Conservation (phyloP, 2,329 filamentous ascomycete species). For the Aphanoascus verrucosus region DNA sequence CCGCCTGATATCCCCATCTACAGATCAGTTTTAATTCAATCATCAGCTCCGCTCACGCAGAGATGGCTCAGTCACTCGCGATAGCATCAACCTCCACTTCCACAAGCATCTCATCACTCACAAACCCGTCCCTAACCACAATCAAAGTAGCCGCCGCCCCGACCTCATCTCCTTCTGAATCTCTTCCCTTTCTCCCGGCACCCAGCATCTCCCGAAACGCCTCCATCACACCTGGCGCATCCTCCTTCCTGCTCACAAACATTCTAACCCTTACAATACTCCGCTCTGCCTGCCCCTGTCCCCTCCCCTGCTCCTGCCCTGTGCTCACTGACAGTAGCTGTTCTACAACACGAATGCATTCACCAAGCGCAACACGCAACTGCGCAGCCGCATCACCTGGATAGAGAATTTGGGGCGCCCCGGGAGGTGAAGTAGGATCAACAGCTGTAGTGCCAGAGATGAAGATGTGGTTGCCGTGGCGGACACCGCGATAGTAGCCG, state of each 20-base stretch:
- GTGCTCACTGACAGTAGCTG: conserved; percentile 14
- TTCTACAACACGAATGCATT: conserved; percentile 26
- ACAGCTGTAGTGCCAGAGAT: conserved; percentile 33
- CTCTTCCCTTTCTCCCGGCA: conserved; percentile 17
- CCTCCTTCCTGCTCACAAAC: conserved; percentile 20
- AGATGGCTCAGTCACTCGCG: conserved; percentile 2
- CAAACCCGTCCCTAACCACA: conserved; percentile 29
- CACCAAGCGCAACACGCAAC: conserved; percentile 22
- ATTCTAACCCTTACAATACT: conserved; percentile 29
- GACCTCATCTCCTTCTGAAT: conserved; percentile 18
- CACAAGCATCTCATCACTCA: conserved; percentile 19
- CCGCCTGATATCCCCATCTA: too few relatives aligned
- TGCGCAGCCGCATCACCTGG: conserved; percentile 27
- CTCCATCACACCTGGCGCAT: conserved; percentile 13
- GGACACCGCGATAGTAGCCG: conserved; percentile 33
- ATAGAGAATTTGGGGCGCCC: conserved; percentile 23
- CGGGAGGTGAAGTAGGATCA: conserved; percentile 24
- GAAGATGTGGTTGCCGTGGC: conserved; percentile 27
- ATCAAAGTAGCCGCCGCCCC: conserved; percentile 31
- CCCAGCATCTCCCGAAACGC: conserved; percentile 15
- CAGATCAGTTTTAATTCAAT: too few relatives aligned
- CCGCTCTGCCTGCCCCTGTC: conserved; percentile 21
- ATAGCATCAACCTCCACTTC: conserved; percentile 34
- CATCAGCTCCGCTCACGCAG: too few relatives aligned
- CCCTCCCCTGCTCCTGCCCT: neutral